Evolutionary conservation across 2,329 filamentous ascomycete genomes (phyloP), one percentile per base, ranked within the genome.

Genomic region (Aspergillus eucalypticola): DNA sequence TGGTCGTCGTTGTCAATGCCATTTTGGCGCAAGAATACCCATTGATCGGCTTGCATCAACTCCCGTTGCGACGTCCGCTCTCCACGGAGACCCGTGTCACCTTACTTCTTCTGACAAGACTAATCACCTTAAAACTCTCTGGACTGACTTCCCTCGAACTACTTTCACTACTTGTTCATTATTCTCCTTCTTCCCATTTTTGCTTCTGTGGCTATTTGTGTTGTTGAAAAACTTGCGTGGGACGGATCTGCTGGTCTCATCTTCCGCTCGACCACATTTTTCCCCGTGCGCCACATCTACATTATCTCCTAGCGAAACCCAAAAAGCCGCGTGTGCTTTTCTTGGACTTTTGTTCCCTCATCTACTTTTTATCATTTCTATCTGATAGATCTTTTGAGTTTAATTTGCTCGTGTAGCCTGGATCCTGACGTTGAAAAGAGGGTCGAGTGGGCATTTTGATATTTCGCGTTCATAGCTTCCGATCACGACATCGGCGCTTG

Each of bases 401-500:
- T 10, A 27, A 13, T 5, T 54, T 17, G 29, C 38, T 58, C 48
- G 57, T 60, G 52, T 52, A 46, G 49, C 41, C 52, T 58, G 44
- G 39, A 49, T 41, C 32, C 39, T 29, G 46, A 27, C 38, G 21
- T 27, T 27, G 51, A 44, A 52, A 55, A 35, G 32, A 35, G n/a
- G 25, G 32, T 59, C 39, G 60, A 56, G 64, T 57, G 59, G 60
- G 56, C 65, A 46, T 56, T 58, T 57, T 55, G 54, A 60, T 59
- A 60, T 59, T 65, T 69, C 65, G 66, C 64, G 60, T 64, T 68
- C 44, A 54, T 32, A 62, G 63, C 60, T 64, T 44, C 44, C 29
- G 58, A 72, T 71, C 67, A 71, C 70, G 70, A 71, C 70, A 72
- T 72, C 69, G 67, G 41, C 53, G 46, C 62, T 65, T 64, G 60